Base-by-base conservation (phyloP, 345 rosid genomes). In the Citrus glauca region DNA sequence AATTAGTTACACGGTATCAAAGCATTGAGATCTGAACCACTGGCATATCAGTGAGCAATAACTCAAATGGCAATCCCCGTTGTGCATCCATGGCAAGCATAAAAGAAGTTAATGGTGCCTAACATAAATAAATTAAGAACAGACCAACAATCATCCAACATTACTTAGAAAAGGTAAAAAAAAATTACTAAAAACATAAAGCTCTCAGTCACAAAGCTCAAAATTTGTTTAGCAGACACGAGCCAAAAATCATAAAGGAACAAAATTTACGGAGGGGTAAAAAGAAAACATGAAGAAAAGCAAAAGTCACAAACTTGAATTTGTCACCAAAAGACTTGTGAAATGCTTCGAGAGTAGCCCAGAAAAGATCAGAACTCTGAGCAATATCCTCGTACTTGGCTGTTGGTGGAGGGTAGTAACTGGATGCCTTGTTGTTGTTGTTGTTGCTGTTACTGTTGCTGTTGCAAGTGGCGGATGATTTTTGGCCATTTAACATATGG, bases 301-400 rank as follows among this genome's bases (percentile, higher is more conserved):
- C 66, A 69, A 30, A 50, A 65, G 69, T 40, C 7, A 78, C 91
- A 83, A 48, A 91, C 98, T 81, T 84, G 84, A 93, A 86, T 72
- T 86, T 87, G 71, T 84, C 80, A 65, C 84, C 90, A 70, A 83
- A 78, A 1, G 88, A 82, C 33, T 77, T 75, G 66, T 86, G 91
- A 60, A 91, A 86, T 86, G 87, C 85, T 67, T 71, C 80, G 74
- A 95, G 91, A 84, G 88, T 90, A 75, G 87, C 91, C 93, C 91
- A 88, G 87, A 93, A 95, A 84, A 91, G 93, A 66, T 80, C 85
- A 10, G 95, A 72, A 81, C 77, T 88, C 73, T 84, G 94, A 76
- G 83, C 84, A 80, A 93, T 84, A 74, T 95, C 93, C 61, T 92
- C 87, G 62, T 83, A 90, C 60, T 77, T 84, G 75, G 84, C 89